Evolutionary conservation across 805 yeast species (phyloP), one percentile per base, ranked within the genome.

Genomic region (Teunomyces aglyptinius): DNA sequence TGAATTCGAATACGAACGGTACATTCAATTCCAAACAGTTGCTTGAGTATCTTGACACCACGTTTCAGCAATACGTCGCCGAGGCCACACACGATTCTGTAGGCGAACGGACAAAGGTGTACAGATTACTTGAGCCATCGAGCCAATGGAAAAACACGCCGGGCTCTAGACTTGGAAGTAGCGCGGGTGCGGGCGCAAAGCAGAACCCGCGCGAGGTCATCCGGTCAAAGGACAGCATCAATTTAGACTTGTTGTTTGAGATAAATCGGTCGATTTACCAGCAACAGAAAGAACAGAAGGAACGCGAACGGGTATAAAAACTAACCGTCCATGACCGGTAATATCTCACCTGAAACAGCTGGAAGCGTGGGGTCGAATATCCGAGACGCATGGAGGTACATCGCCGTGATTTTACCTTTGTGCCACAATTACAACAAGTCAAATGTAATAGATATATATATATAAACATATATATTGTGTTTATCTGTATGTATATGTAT

Each of bases 121-220:
- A 63, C 41, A 52, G 56, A 38, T 56, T 63, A 35, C 55, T 60
- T 4, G 68, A 64, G 6, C 20, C 62, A 7, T 52, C 59, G 3
- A 54, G 59, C 3, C 57, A 48, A 38, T 58, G 63, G 63, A 58
- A 46, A 41, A 52, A 59, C 13, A 41, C 32, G 19, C 27, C 46
- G 18, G 24, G 16, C 18, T 15, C 18, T 3, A 13, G 16, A 31
- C 18, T 38, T 18, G 29, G 31, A 10, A 15, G 20, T 24, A 28
- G 28, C 31, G 29, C 40, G 31, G 44, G 15, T 29, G 38, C 20
- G 38, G 35, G 15, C 5, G 32, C 40, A 2, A 46, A 40, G 39
- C 39, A 20, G 27, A 36, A 19, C 13, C 39, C 39, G 22, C 27
- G 32, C 34, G 26, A 24, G 48, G 47, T 19, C 35, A 45, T 46